phyloP scores from a whole-genome alignment of 2,329 filamentous ascomycete species.

The Fusarium robinianum region DNA sequence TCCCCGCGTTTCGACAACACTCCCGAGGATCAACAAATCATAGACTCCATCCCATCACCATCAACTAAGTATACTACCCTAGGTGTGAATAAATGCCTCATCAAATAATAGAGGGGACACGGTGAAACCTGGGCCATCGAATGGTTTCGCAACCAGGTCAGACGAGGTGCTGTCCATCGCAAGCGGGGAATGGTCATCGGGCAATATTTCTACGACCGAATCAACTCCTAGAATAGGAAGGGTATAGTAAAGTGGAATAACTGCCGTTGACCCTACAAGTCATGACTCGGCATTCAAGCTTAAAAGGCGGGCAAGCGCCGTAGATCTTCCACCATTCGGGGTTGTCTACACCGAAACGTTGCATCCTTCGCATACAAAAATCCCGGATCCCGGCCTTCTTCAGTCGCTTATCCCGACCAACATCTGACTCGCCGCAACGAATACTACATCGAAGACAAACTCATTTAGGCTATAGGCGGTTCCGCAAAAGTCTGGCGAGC shows the following conservation, averaged over 20 bases:
- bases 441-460: not conserved
- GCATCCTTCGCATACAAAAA: not conserved
- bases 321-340: conserved; percentile 15
- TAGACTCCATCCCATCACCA: too few relatives aligned
- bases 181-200: too few relatives aligned
- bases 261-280: conserved; percentile 3
- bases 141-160: too few relatives aligned
- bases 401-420: conserved; percentile 1
- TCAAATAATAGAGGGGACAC: too few relatives aligned
- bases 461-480: not conserved
- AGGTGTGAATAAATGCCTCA: too few relatives aligned
- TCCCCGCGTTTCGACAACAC: too few relatives aligned
- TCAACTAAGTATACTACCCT: too few relatives aligned
- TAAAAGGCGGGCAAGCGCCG: conserved; percentile 14
- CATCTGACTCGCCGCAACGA: not conserved
- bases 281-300: conserved; percentile 20
- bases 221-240: not conserved
- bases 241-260: not conserved
- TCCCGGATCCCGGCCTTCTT: conserved; percentile 1
- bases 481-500: conserved; percentile 15
- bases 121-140: too few relatives aligned
- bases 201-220: too few relatives aligned
- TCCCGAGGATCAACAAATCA: too few relatives aligned
- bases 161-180: too few relatives aligned
- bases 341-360: conserved; percentile 4